Conservation (phyloP, 2,329 filamentous ascomycete species). For the Aspergillus fischeri region DNA sequence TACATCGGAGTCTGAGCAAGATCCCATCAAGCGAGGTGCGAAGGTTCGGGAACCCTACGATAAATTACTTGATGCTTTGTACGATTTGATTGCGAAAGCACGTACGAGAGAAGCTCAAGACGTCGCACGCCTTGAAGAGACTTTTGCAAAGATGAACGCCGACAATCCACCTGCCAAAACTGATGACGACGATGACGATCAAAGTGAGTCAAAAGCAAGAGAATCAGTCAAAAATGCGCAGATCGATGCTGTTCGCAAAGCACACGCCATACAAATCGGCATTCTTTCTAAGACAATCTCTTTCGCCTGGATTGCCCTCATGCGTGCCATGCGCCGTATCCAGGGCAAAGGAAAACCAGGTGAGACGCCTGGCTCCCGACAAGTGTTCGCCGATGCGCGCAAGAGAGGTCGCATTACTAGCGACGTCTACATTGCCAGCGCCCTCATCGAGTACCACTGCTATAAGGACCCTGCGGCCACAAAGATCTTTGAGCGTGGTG, state of each 20-base stretch:
- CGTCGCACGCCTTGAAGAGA: constrained; percentile 52
- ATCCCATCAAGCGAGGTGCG: constrained; percentile 58
- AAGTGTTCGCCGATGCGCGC: constrained; percentile 84
- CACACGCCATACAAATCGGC: constrained; percentile 68
- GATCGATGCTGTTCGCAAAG: constrained; percentile 57
- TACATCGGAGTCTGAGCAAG: constrained; percentile 71
- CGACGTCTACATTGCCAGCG: constrained; percentile 91
- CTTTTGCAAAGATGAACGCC: constrained; percentile 43
- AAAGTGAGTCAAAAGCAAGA: constrained; percentile 45
- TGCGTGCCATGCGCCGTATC: constrained; percentile 88
- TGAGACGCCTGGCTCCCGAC: constrained; percentile 68
- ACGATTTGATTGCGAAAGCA: constrained; percentile 72
- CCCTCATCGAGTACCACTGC: constrained; percentile 89
- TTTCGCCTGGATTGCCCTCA: constrained; percentile 90
- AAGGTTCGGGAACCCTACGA: constrained; percentile 81
- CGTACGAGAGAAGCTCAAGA: constrained; percentile 63
- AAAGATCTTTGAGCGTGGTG: constrained; percentile 93
- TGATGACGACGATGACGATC: constrained; percentile 54
- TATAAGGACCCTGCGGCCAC: constrained; percentile 91
- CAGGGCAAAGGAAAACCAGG: constrained; percentile 77
- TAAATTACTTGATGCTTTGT: constrained; percentile 78
- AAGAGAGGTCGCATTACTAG: constrained; percentile 83
- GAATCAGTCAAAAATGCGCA: constrained; percentile 52
- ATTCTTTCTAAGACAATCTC: constrained; percentile 81
- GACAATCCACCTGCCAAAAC: constrained; percentile 37